phyloP scores from a whole-genome alignment of 2,329 filamentous ascomycete genomes.

The Ophiosphaerella herpotricha region DNA sequence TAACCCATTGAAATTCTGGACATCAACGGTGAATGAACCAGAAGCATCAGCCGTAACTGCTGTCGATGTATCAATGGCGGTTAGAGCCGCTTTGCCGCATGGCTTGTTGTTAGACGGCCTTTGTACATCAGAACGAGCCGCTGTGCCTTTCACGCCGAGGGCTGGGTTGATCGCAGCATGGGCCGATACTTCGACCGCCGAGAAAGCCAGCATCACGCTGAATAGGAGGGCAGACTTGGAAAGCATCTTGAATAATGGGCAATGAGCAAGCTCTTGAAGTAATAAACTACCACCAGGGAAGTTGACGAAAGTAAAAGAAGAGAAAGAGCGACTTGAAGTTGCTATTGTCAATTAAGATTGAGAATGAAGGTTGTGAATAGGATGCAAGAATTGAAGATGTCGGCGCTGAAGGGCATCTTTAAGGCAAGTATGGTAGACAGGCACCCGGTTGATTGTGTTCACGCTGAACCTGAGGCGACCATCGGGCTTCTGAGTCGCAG shows the following conservation, averaged over 20 bases:
- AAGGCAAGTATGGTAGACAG: neutral
- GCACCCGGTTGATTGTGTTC: neutral
- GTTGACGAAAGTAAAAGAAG: neutral
- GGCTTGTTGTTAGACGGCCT: conserved; percentile 4
- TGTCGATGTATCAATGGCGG: conserved; percentile 6
- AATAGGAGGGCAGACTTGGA: conserved; percentile 4
- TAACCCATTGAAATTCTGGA: conserved; percentile 3
- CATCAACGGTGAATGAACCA: conserved; percentile 4
- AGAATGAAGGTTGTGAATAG: conserved; percentile 2
- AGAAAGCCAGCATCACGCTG: conserved; percentile 4
- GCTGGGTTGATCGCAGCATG: conserved; percentile 7
- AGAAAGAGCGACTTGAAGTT: neutral
- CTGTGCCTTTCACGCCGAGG: conserved; percentile 2
- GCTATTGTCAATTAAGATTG: neutral
- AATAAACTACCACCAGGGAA: conserved; percentile 5
- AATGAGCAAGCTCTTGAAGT: neutral
- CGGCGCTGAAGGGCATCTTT: neutral
- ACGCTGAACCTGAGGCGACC: conserved; percentile 1
- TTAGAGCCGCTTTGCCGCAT: conserved; percentile 5
- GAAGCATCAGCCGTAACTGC: conserved; percentile 1
- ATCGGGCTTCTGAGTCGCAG: conserved; percentile 2
- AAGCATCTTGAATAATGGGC: conserved; percentile 3
- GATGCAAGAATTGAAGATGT: neutral
- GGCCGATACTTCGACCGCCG: conserved; percentile 2
- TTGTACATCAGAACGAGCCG: conserved; percentile 1